phyloP scores from a whole-genome alignment of 305 asterid genomes.

The Fraxinus paxiana region DNA sequence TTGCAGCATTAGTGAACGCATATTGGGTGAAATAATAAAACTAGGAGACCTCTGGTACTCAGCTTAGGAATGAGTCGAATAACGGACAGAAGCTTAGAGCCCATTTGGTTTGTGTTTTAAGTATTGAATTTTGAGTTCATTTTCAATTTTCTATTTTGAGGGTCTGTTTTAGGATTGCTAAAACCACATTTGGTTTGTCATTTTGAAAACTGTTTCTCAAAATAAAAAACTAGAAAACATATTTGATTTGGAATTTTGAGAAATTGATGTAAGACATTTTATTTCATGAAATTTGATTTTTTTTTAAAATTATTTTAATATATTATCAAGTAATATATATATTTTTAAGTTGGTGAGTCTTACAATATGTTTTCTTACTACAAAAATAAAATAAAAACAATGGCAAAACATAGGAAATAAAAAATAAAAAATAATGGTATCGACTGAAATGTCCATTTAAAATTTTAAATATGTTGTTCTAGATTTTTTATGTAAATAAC shows the following conservation, averaged over 20 bases:
- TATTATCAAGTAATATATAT: neutral
- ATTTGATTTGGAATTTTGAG: neutral
- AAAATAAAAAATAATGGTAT: neutral
- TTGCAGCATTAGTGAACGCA: too few relatives aligned
- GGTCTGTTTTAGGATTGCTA: neutral
- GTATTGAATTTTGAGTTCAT: neutral
- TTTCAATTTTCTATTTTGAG: neutral
- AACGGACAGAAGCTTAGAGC: neutral
- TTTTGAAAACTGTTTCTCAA: neutral
- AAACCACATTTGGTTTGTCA: neutral
- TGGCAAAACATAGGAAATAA: neutral
- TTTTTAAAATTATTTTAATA: too few relatives aligned
- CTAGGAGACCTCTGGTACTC: neutral
- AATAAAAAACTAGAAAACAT: neutral
- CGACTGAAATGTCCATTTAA: too few relatives aligned
- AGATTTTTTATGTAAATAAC: neutral
- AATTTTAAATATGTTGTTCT: neutral
- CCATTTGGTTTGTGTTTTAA: neutral
- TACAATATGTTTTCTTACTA: neutral
- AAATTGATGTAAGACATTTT: too few relatives aligned
- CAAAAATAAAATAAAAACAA: too few relatives aligned
- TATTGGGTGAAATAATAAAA: too few relatives aligned
- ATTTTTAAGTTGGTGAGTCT: neutral
- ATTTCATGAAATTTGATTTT: neutral
- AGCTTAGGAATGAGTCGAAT: neutral